Base-by-base conservation (phyloP, 2,329 filamentous ascomycete genomes). In the Clarireedia sp. region DNA sequence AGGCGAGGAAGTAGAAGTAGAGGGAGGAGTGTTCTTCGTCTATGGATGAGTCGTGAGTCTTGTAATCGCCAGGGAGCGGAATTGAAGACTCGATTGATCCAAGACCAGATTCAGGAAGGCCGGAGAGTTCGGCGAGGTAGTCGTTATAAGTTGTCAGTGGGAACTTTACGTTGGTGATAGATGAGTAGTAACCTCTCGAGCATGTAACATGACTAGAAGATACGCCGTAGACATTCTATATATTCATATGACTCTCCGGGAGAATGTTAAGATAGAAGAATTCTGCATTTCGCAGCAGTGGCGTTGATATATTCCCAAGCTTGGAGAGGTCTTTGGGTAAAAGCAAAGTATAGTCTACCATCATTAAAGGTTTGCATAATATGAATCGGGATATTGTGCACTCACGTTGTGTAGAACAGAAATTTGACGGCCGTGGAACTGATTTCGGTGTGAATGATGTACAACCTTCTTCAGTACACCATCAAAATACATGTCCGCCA, bases 201-300 rank as follows among this genome's bases (percentile, higher is more conserved):
- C 10, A 80, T 76, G 54, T 78, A 79, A 55, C 77, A 79, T 0
- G 77, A 75, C 77, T 77, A 80, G 58, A 79, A 80, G 51, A 79
- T 78, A 1, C 77, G 68, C 14, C 74, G 67, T 0, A 78, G 72
- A 2, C 76, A 74, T 60, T 79, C 76, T 38, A 72, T 67, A 3
- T 76, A 73, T 57, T 77, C 72, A 0, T 63, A 59, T 0, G 66
- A 66, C 29, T 70, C 69, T 8, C 66, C 68, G 3, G 60, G 64
- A 0, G 67, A 64, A 2, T 70, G 69, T 47, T 78, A 78, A 0
- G 76, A 74, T 2, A 78, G 62, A 0, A 79, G 68, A 1, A 78
- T 64, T 1, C 77, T 72, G 54, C 77, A 78, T 59, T 78, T 77
- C 0, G 75, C 71, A 0, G 77, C 75, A 0, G 75, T 73, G 1